Base-by-base conservation (phyloP, 495 filamentous ascomycete genomes). In the Delitschia confertaspora region DNA sequence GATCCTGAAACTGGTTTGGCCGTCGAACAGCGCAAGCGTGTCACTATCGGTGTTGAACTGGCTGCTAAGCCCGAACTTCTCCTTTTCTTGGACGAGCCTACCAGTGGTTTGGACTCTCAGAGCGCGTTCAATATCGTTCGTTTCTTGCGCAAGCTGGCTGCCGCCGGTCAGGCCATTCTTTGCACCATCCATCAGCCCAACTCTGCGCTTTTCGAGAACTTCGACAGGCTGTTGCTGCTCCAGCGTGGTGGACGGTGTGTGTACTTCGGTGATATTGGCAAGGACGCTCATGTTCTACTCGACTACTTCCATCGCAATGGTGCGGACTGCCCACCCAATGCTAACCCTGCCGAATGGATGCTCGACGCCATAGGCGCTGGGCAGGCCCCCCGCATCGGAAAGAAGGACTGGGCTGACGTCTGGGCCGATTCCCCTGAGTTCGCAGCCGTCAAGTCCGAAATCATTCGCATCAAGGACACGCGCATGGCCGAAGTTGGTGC, bases 111-210 rank as follows among this genome's bases (percentile, higher is more conserved):
- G 4, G 88, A 95, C 59, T 79, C 76, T 29, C 85, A 88, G 56
- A 78, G 74, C 42, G 82, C 88, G 3, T 95, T 85, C 68, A 88
- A 88, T 47, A 94, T 93, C 47, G 78, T 93, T 10, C 79, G 83
- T 33, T 93, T 93, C 70, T 63, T 94, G 37, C 79, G 79, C 35
- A 94, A 93, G 65, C 72, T 94, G 7, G 79, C 87, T 1, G 76
- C 73, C 0, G 78, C 79, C 27, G 88, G 88, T 1, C 87, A 94
- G 54, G 86, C 88, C 13, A 85, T 95, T 58, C 74, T 94, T 1
- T 87, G 83, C 63, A 95, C 88, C 0, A 95, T 94, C 50, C 88
- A 95, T 60, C 88, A 95, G 52, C 88, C 88, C 3, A 83, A 83
- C 56, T 77, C 83, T 3, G 80, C 83, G 0, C 70, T 95, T 0